Percentiles rank a stretch among this genome's conserved stretches.
Evolutionary conservation across 495 filamentous ascomycete genomes (phyloP).

Genomic region (Staphylotrichum tortipilum): DNA sequence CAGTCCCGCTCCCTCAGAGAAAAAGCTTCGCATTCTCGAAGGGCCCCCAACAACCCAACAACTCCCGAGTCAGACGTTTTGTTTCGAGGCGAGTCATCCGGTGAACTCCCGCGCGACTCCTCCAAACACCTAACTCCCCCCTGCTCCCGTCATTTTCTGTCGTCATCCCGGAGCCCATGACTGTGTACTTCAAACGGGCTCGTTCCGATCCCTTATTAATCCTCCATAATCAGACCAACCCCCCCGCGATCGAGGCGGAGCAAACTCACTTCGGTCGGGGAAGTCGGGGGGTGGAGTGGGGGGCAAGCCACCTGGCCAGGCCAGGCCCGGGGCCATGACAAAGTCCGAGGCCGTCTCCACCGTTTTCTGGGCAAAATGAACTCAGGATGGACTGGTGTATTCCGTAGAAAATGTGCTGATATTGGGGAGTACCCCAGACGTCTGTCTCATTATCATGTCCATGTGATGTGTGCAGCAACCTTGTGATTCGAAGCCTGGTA

Average conservation of each 20-base stretch:
- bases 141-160: conserved; percentile 1
- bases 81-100: conserved; percentile 10
- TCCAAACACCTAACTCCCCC: no score
- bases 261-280: no score
- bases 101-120: no score
- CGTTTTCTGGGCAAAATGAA: no score
- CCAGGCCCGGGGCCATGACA: background rate
- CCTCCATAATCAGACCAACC: conserved; percentile 2
- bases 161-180: background rate
- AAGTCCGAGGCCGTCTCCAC: no score
- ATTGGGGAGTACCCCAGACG: background rate
- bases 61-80: conserved; percentile 8
- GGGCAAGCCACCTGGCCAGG: no score
- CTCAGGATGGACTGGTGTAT: no score
- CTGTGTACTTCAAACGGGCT: conserved; percentile 1
- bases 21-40: conserved; percentile 11
- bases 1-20: no score
- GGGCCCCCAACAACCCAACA: no score
- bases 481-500: conserved; percentile 1
- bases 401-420: background rate
- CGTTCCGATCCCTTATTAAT: background rate
- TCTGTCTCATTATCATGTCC: background rate
- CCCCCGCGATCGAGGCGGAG: no score
- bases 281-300: no score
- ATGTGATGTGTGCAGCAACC: no score